phyloP scores from a whole-genome alignment of 2,329 filamentous ascomycete species.

The Penicillium sp. region DNA sequence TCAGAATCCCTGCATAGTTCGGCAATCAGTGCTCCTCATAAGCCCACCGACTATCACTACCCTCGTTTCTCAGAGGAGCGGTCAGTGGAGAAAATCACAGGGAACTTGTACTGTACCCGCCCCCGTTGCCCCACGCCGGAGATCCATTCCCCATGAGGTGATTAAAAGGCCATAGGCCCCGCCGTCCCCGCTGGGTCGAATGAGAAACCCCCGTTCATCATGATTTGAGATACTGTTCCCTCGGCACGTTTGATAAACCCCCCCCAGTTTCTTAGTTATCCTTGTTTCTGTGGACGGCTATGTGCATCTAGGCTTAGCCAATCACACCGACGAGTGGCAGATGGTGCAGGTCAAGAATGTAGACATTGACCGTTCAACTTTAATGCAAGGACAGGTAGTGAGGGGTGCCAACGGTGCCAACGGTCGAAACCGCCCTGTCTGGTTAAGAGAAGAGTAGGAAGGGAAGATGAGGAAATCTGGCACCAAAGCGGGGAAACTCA shows the following conservation, averaged over 20 bases:
- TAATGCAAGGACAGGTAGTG: not conserved
- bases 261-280: not conserved
- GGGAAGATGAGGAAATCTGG: not conserved
- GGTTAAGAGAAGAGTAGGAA: too few relatives aligned
- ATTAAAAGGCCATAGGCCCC: not conserved
- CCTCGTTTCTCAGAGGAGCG: not conserved
- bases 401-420: not conserved
- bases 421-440: not conserved
- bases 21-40: not conserved
- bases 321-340: not conserved
- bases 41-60: not conserved
- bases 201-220: not conserved
- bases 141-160: not conserved
- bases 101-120: not conserved
- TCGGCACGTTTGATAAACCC: not conserved
- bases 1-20: not conserved
- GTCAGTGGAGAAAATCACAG: not conserved
- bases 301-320: not conserved
- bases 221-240: not conserved
- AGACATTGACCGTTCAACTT: not conserved
- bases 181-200: not conserved
- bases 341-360: not conserved
- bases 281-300: not conserved
- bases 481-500: not conserved
- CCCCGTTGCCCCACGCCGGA: not conserved